A percentile compares a stretch with the other conserved stretches of the same genome.
Evolutionary conservation across 2,329 filamentous ascomycete genomes (phyloP).

Genomic region (Chrysoporthe austroafricana): DNA sequence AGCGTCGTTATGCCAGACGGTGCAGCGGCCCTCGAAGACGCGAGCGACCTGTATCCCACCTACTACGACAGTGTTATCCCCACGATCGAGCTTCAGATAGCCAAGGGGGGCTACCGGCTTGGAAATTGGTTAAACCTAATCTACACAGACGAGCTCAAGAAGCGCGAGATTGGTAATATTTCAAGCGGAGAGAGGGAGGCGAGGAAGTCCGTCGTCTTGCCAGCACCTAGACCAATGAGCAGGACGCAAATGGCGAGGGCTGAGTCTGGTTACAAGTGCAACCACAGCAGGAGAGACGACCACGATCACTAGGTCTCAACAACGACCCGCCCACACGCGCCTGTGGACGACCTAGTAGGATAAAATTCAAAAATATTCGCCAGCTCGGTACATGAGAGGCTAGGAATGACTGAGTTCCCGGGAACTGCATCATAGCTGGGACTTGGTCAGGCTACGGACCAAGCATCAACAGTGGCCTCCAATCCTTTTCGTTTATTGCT

Average conservation of each 20-base stretch:
- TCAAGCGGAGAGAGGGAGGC: background rate
- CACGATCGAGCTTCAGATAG: conserved; percentile 49
- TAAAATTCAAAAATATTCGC: no score
- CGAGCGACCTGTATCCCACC: conserved; percentile 44
- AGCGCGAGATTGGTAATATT: conserved; percentile 27
- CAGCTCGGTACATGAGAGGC: no score
- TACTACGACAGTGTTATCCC: conserved; percentile 47
- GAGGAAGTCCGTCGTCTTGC: conserved; percentile 30
- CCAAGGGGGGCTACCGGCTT: conserved; percentile 44
- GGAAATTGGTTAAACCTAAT: conserved; percentile 39
- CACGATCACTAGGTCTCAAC: conserved; percentile 1
- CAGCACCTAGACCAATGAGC: conserved; percentile 33
- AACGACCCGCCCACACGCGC: no score
- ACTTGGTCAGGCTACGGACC: no score
- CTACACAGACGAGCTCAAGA: conserved; percentile 30
- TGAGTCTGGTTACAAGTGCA: conserved; percentile 30
- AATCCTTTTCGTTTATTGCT: background rate
- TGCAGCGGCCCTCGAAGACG: conserved; percentile 39
- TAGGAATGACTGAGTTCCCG: no score
- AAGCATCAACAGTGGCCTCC: background rate
- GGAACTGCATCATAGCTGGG: no score
- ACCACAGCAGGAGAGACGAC: conserved; percentile 22
- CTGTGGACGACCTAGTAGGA: no score
- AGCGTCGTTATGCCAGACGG: conserved; percentile 46
- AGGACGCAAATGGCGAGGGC: conserved; percentile 36